phyloP scores from a whole-genome alignment of 495 filamentous ascomycete species.

The Mycothermus thermophilus region DNA sequence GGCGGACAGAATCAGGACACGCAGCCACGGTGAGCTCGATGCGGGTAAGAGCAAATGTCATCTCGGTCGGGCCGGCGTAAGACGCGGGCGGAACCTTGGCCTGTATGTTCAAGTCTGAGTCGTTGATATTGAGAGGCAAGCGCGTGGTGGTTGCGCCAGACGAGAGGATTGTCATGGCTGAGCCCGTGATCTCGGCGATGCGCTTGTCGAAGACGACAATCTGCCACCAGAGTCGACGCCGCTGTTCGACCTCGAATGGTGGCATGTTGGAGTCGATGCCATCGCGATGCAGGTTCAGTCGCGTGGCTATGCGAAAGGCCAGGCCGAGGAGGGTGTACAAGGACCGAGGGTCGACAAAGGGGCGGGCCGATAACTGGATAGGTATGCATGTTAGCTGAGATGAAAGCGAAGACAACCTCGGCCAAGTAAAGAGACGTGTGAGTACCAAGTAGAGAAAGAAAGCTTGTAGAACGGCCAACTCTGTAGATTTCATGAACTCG shows the following conservation, averaged over 20 bases:
- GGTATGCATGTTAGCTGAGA: slow-evolving; percentile 10
- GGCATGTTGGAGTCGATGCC: slow-evolving; percentile 45
- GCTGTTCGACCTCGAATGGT: slow-evolving; percentile 54
- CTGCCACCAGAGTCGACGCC: slow-evolving; percentile 61
- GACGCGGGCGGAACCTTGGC: slow-evolving; percentile 31
- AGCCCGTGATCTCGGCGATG: slow-evolving; percentile 50
- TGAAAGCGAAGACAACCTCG: not conserved
- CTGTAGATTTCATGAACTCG: slow-evolving; percentile 41
- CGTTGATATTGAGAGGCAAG: slow-evolving; percentile 42
- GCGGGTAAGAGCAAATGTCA: slow-evolving; percentile 35
- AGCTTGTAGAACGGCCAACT: slow-evolving; percentile 41
- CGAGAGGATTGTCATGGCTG: slow-evolving; percentile 44
- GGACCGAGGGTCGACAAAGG: slow-evolving; percentile 34
- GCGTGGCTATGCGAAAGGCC: slow-evolving; percentile 52
- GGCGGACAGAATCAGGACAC: slow-evolving; percentile 18
- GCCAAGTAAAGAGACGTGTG: too few relatives aligned
- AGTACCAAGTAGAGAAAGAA: slow-evolving; percentile 40
- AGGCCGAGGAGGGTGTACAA: slow-evolving; percentile 46
- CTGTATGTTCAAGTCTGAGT: slow-evolving; percentile 37
- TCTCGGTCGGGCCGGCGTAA: slow-evolving; percentile 34
- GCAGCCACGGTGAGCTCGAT: slow-evolving; percentile 37
- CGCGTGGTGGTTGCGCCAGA: slow-evolving; percentile 31
- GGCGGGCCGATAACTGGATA: slow-evolving; percentile 29
- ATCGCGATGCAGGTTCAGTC: slow-evolving; percentile 53
- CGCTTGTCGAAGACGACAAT: slow-evolving; percentile 50